These are phyloP conservation scores for Theobroma cacao DNA, from an alignment of 345 rosid genomes.

Conservation along the genomic window DNA sequence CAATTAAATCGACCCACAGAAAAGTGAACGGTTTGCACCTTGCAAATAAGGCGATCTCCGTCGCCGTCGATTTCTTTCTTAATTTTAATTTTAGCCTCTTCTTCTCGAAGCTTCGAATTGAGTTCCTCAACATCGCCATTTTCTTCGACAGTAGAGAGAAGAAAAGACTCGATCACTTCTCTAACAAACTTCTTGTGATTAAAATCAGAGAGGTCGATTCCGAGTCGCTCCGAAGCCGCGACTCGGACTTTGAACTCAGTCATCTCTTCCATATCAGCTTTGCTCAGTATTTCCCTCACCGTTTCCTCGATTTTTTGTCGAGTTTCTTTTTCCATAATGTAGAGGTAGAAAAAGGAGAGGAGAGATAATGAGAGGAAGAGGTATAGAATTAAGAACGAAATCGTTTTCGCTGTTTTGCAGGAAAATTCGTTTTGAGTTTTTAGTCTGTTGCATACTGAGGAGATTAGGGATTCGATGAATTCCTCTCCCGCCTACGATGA, in stretches of 20 bases:
- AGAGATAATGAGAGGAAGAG: not conserved
- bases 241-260: constrained; percentile 77
- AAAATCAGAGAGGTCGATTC: constrained; percentile 48
- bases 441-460: not conserved
- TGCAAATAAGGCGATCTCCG: constrained; percentile 52
- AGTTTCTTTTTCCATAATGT: constrained; percentile 37
- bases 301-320: constrained; percentile 48
- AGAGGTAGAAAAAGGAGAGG: not conserved
- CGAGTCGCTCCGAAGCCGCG: constrained; percentile 50
- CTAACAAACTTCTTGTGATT: constrained; percentile 48
- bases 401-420: not conserved
- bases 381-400: not conserved
- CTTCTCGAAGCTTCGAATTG: constrained; percentile 1
- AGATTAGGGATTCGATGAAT: not conserved
- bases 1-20: not conserved
- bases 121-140: constrained; percentile 16
- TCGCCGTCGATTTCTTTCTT: constrained; percentile 19
- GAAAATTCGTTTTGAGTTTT: not conserved
- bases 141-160: constrained; percentile 37
- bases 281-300: constrained; percentile 48
- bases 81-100: constrained; percentile 14
- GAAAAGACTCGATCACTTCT: constrained; percentile 54
- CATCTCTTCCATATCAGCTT: constrained; percentile 55
- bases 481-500: not conserved
- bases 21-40: constrained; percentile 33